Base-by-base conservation (phyloP, 208 protist genomes). In the Trypanosoma platydactyli region DNA sequence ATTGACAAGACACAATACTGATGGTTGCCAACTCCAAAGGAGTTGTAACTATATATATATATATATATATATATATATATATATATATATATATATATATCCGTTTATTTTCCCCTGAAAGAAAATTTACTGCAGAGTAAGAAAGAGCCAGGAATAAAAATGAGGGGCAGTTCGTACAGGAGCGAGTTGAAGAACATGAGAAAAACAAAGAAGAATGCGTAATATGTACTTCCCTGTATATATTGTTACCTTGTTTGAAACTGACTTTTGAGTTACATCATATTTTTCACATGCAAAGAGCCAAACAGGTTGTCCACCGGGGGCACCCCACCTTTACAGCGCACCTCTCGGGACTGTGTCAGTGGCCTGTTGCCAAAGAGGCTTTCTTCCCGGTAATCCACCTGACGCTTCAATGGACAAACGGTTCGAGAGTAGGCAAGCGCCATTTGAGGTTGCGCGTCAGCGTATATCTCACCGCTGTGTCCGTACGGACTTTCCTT, bases 401-500 rank as follows among this genome's bases (percentile, higher is more conserved):
- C 35, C 15, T 54, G 50, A 5, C 67, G 30, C 38, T 55, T 52
- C 5, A 79, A 9, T 13, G 57, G 49, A 22, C 52, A 38, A 11
- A 41, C 25, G 3, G 51, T 20, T 5, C 54, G 56, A 11, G 46
- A 7, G 16, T 38, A 18, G 12, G 57, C 58, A 11, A 7, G 15
- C 5, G n/a, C 18, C 20, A 73, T 24, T 27, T 33, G 51, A 35
- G 55, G 59, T 6, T 57, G 46, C n/a, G 71, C 55, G 41, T 59
- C 64, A 0, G 25, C 54, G 59, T 83, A 83, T 15, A 83, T 62
- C 16, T 63, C 67, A n/a, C 69, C 78, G 0, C 54, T 41, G 29
- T 82, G 51, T 16, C 71, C 67, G 51, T 83, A 83, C 27, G 78
- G 78, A 15, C 33, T 71, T 40, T 83, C 78, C 15, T 62, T 42